Evolutionary conservation across 2,329 filamentous ascomycete species (phyloP), one percentile per base, ranked within the genome.

Genomic region (Didymosphaeria variabile): DNA sequence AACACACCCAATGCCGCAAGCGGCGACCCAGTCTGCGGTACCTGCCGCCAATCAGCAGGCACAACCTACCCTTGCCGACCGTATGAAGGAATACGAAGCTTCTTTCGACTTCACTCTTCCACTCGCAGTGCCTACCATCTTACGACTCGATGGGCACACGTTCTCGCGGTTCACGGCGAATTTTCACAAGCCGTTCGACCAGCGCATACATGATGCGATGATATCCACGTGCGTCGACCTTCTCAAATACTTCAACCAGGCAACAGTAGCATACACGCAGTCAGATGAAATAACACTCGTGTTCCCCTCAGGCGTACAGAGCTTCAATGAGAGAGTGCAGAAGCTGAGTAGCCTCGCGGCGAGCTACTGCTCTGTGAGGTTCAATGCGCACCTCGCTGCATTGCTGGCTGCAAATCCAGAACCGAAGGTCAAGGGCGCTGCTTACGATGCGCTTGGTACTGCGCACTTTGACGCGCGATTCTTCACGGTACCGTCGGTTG

Each of bases 1-100:
- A 50, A 7, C 53, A 23, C 51, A 12, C 23, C 12, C 53, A 47
- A 47, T 38, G 53, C 50, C 45, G 34, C 45, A 54, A 40, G 31
- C 44, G 19, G 21, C 44, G 44, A 19, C 54, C 19, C 5, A 56
- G 9, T 42, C 54, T 36, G 21, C 2, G 17, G 54, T 44, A 12
- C 19, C 53, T 12, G 31, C 19, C 31, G 44, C 42, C 36, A 52
- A 52, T 45, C 36, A 46, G n/a, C 31, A 45, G 1, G 26, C 13
- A 58, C 15, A 60, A 6, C 32, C 53, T n/a, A 46, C 68, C 21
- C 67, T 76, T 9, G 73, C 68, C 32, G 61, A 63, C 13, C 73
- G 73, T 52, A 76, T 76, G 73, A 75, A 75, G 57, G 55, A 67
- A 31, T 75, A 76, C 62, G 73, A 76, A 65, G 60, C 70, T 23